Evolutionary conservation across 495 filamentous ascomycete genomes (phyloP), one percentile per base, ranked within the genome.

Genomic region (Penicillium pancosmium): DNA sequence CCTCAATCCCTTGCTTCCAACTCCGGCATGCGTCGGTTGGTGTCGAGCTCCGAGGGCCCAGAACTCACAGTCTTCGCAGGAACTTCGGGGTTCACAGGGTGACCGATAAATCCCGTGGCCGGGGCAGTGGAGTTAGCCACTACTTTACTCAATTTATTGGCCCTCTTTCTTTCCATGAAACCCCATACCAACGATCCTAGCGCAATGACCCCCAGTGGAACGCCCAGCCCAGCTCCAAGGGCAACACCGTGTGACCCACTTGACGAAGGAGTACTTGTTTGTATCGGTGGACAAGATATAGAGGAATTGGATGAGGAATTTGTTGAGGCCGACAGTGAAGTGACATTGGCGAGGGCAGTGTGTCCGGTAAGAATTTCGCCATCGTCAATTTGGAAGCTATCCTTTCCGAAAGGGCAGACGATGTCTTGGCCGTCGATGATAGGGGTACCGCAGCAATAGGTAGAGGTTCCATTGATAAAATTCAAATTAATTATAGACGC

Each of bases 361-460:
- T 56, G 54, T 21, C 63, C 69, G 4, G 59, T 12, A 15, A 76
- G 31, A 7, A 66, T 43, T 0, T 55, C 43, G 13, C 55, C 64
- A 18, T 59, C 47, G 18, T 56, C 47, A 4, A 76, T 21, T 21
- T 48, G 27, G 58, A 76, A 73, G 40, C 57, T 50, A 4, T 59
- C 46, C 6, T 54, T 27, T 9, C 57, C 62, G 34, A 60, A 48
- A 15, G 61, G 59, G 44, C 73, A 75, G 23, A 59, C 50, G 6
- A 65, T 62, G 2, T 38, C 41, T 5, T 53, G 16, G 16, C 57
- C 57, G 16, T 60, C 51, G 35, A 18, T 57, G 34, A 68, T 51
- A 3, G 66, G 55, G 5, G 67, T 68, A 18, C 67, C 68, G 58
- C 69, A 73, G 63, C 73, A 76, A 54, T 73, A 76, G 13, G 33